These are phyloP conservation scores for Arthroderma sp. DNA, from an alignment of 2,329 filamentous ascomycete genomes.

Conservation along the genomic window DNA sequence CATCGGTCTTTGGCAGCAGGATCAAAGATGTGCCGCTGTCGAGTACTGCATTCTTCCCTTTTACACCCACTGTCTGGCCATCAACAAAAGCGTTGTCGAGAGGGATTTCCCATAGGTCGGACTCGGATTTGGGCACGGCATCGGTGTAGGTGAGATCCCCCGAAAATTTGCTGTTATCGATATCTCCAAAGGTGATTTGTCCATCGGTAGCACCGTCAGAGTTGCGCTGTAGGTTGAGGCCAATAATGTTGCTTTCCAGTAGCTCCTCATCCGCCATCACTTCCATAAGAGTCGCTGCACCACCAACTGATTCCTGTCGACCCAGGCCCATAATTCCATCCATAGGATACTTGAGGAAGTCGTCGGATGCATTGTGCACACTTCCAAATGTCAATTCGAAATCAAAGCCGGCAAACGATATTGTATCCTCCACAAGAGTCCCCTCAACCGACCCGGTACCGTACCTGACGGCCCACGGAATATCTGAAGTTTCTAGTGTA, in stretches of 20 bases:
- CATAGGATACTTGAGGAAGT: constrained; percentile 68
- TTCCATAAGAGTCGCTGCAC: constrained; percentile 54
- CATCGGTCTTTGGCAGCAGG: constrained; percentile 56
- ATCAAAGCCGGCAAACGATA: constrained; percentile 51
- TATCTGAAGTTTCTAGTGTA: constrained; percentile 42
- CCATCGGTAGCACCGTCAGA: constrained; percentile 56
- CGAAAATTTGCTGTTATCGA: constrained; percentile 52
- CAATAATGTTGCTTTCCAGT: constrained; percentile 55
- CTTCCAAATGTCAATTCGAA: constrained; percentile 51
- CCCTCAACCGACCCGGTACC: constrained; percentile 65
- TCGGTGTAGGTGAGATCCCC: constrained; percentile 56
- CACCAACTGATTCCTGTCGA: constrained; percentile 41
- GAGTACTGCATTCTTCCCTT: constrained; percentile 52
- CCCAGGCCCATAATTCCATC: constrained; percentile 78
- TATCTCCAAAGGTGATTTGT: constrained; percentile 62
- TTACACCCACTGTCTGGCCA: constrained; percentile 43
- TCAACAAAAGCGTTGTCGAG: constrained; percentile 53
- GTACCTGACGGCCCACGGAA: constrained; percentile 56
- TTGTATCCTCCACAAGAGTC: constrained; percentile 49
- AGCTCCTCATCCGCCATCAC: constrained; percentile 43
- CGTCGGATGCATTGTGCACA: constrained; percentile 55
- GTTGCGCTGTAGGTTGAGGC: constrained; percentile 55
- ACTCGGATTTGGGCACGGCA: constrained; percentile 32
- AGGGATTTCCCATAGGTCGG: constrained; percentile 59
- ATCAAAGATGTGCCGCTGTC: constrained; percentile 76